phyloP scores from a whole-genome alignment of 495 filamentous ascomycete genomes.

The Xylaria castorea region DNA sequence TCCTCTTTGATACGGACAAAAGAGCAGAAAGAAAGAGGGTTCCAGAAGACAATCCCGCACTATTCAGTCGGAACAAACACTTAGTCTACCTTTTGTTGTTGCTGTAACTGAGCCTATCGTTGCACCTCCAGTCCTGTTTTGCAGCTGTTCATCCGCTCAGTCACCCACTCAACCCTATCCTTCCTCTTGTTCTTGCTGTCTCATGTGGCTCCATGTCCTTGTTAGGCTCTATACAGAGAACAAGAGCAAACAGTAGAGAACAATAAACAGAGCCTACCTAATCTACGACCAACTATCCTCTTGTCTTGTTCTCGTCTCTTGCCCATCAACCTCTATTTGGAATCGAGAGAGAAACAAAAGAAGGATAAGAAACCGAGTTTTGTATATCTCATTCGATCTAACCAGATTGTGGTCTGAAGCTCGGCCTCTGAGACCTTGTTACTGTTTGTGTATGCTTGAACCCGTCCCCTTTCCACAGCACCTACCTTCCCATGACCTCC shows the following conservation, averaged over 20 bases:
- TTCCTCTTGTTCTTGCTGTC: conserved; percentile 23
- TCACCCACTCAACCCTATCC: not conserved
- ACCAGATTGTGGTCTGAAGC: conserved; percentile 5
- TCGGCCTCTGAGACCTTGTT: conserved; percentile 15
- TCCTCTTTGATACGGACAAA: conserved; percentile 28
- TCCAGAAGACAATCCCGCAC: conserved; percentile 22
- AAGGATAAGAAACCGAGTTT: conserved; percentile 3
- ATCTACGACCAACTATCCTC: conserved; percentile 25
- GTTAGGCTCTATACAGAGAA: conserved; percentile 16
- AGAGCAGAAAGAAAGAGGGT: conserved; percentile 14
- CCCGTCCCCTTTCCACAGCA: conserved; percentile 19
- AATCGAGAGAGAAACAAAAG: not conserved
- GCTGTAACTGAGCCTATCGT: conserved; percentile 18
- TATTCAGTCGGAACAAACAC: conserved; percentile 25
- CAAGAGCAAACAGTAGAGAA: conserved; percentile 22
- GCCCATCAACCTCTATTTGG: not conserved
- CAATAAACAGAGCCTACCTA: conserved; percentile 23
- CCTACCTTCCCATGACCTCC: not conserved
- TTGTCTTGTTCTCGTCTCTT: conserved; percentile 29
- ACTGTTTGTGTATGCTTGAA: conserved; percentile 27
- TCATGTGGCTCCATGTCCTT: conserved; percentile 12
- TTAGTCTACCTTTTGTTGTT: conserved; percentile 22
- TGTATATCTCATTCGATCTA: conserved; percentile 12
- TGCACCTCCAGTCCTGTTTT: conserved; percentile 5
- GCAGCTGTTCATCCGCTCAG: not conserved